Percentiles rank a stretch among this genome's conserved stretches.
These are phyloP conservation scores for Favolaschia claudopus DNA, from an alignment of 768 basidiomycete genomes.

Conservation along the genomic window DNA sequence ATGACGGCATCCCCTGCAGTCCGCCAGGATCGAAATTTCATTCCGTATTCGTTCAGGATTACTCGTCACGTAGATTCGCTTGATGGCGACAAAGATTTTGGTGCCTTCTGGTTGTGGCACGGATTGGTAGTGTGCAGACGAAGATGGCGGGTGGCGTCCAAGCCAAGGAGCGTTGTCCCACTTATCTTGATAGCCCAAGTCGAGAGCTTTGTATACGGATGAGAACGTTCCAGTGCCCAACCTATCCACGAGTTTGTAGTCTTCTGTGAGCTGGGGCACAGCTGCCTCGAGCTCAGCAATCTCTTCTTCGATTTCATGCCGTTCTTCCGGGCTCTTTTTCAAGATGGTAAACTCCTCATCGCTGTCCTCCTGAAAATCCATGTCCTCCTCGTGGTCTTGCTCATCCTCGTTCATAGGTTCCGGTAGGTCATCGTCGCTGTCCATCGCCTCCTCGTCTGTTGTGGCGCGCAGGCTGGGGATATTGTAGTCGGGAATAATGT, in stretches of 20 bases:
- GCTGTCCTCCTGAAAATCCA: conserved; percentile 44
- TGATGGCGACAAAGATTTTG: conserved; percentile 89
- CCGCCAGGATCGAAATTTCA: conserved; percentile 90
- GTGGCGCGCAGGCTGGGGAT: conserved; percentile 28
- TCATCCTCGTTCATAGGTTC: conserved; percentile 34
- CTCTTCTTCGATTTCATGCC: conserved; percentile 76
- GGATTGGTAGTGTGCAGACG: conserved; percentile 73
- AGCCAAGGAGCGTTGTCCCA: conserved; percentile 83
- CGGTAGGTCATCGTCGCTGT: conserved; percentile 53
- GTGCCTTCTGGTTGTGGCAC: conserved; percentile 45
- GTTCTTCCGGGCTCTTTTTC: conserved; percentile 70
- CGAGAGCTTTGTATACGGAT: conserved; percentile 97
- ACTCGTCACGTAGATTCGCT: conserved; percentile 97
- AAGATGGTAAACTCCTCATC: conserved; percentile 70
- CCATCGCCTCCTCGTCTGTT: conserved; percentile 57
- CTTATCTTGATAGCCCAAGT: conserved; percentile 74
- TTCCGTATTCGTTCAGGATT: conserved; percentile 92
- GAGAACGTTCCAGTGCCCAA: conserved; percentile 98
- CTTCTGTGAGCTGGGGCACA: conserved; percentile 68
- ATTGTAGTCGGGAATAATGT: conserved; percentile 43
- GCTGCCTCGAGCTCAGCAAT: conserved; percentile 72
- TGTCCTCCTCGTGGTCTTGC: conserved; percentile 42
- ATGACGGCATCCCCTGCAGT: conserved; percentile 84
- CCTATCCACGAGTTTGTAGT: conserved; percentile 87
- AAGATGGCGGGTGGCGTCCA: conserved; percentile 65